These are phyloP conservation scores for Acidomyces sp. DNA, from an alignment of 495 filamentous ascomycete species.

Conservation along the genomic window DNA sequence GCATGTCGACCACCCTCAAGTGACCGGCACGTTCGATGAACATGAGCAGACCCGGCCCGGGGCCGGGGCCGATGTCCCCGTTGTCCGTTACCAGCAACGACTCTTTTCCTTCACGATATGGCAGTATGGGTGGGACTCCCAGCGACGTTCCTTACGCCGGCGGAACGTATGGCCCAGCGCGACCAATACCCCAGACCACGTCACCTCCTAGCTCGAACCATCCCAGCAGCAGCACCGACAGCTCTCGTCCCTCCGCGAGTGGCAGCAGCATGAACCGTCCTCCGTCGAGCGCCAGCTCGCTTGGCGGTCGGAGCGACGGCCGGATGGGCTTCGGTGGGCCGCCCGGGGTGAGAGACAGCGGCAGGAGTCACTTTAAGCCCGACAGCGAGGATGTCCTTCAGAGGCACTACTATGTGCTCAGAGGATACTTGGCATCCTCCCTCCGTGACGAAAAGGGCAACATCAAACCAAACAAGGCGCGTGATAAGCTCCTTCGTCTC, in stretches of 20 bases:
- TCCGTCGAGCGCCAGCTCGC: conserved; percentile 13
- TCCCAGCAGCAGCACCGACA: conserved; percentile 17
- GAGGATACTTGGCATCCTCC: conserved; percentile 57
- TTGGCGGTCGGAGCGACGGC: conserved; percentile 14
- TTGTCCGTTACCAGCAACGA: conserved; percentile 13
- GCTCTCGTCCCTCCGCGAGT: conserved; percentile 12
- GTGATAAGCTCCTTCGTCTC: conserved; percentile 82
- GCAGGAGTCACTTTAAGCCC: conserved; percentile 31
- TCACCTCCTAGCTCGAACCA: conserved; percentile 16
- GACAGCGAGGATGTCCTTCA: conserved; percentile 49
- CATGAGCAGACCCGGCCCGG: conserved; percentile 12
- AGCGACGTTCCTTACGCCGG: conserved; percentile 7
- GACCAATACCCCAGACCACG: neutral
- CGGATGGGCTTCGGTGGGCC: conserved; percentile 11
- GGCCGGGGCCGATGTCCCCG: conserved; percentile 8
- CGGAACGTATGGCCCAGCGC: conserved; percentile 12
- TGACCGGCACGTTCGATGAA: neutral
- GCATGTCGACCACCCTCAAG: too few species aligned
- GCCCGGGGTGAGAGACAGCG: conserved; percentile 26
- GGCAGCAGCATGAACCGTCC: conserved; percentile 16
- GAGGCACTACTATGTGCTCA: conserved; percentile 72
- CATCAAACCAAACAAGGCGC: conserved; percentile 67
- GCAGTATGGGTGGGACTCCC: conserved; percentile 5
- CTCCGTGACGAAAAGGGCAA: conserved; percentile 62
- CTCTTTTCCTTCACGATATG: conserved; percentile 4